phyloP scores from a whole-genome alignment of 129 eudicot species.

The Pulicaria dysenterica region DNA sequence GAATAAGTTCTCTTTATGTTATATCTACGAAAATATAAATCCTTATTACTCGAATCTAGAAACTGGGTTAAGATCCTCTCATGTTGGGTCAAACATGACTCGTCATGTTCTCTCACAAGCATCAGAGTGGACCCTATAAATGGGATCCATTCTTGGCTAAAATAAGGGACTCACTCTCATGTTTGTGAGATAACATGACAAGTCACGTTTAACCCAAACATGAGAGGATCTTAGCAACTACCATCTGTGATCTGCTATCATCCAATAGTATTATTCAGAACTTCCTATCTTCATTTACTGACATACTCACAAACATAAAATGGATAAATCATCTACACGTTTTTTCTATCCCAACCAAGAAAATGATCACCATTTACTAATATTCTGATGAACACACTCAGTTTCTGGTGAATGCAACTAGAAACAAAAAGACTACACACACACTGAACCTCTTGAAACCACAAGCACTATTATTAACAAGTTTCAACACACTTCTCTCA shows the following conservation, averaged over 20 bases:
- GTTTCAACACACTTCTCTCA: background rate
- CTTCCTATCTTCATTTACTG: background rate
- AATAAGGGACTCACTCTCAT: no score
- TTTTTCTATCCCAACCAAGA: background rate
- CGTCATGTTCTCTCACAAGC: no score
- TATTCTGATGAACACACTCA: constrained; percentile 11
- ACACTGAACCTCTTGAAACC: background rate
- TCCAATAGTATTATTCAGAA: background rate
- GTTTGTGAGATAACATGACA: no score
- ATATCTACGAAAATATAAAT: background rate
- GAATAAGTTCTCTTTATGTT: background rate
- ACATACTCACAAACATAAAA: background rate
- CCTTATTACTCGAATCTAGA: background rate
- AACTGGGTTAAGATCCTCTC: no score
- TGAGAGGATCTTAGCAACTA: no score
- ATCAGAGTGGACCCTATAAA: no score
- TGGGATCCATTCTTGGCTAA: no score
- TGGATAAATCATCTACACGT: background rate
- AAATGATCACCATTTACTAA: constrained; percentile 9
- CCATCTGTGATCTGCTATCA: constrained; percentile 2
- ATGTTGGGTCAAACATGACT: no score
- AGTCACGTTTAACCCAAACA: no score
- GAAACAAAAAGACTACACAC: background rate
- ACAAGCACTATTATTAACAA: background rate
- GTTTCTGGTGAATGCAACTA: background rate